Evolutionary conservation across 1,284 basidiomycete species (phyloP), one percentile per base, ranked within the genome.

Genomic region (Apiotrichum laibachii): DNA sequence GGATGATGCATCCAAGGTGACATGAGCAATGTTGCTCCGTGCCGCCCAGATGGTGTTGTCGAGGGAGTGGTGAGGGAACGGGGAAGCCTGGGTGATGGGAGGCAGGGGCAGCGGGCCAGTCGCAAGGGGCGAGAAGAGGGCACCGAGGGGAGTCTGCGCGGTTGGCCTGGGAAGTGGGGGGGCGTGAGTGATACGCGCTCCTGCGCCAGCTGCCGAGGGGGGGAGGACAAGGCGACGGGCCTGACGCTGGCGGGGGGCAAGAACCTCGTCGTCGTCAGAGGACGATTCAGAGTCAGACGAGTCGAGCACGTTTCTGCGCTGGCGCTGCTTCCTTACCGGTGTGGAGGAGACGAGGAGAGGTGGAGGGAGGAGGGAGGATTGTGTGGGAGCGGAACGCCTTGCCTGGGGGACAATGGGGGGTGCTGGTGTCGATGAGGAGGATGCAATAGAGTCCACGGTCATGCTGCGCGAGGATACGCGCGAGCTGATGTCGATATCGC

Each of bases 1-100:
- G 57, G 67, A 70, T 1, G 71, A 71, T 47, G 72, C 65, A 35
- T 68, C 59, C 15, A 63, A 56, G 21, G 59, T 53, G 44, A 65
- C 48, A 1, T 55, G 55, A 22, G 70, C 70, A 18, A 63, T 45
- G 18, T 60, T 61, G 42, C 40, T 50, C 3, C 72, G 66, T 7
- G 66, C 71, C 5, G 64, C 67, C 75, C 75, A 77, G 22, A 67
- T 71, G 15, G 75, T 73, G 59, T 77, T 77, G 62, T 77, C 75
- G 21, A 77, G 68, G 8, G 73, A 73, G 56, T 77, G 75, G n/a
- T 66, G 71, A 2, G 75, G 75, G 63, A 74, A 77, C 10, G 72
- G 72, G n/a, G 75, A 72, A 2, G 65, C 55, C 31, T 65, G 65
- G 3, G 66, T 65, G 0, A 60, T 45, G 16, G 58, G 54, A 12